Evolutionary conservation across 352 stramenopile genomes (phyloP), one percentile per base, ranked within the genome.

Genomic region (Globisporangium apiculatum): DNA sequence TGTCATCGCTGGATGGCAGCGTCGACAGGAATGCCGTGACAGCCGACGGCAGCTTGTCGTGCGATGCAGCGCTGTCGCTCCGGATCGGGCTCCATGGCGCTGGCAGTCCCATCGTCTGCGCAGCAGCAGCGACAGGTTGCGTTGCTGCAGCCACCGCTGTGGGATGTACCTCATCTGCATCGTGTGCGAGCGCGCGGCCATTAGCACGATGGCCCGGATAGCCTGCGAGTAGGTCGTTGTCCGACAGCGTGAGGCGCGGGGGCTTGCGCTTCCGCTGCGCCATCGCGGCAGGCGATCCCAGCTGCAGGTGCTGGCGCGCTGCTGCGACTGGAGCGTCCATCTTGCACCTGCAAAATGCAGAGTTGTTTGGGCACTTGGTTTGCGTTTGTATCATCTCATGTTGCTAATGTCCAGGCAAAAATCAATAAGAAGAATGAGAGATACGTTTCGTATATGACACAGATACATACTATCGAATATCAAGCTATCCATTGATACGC

Each of bases 171-270:
- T 45, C n/a, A 31, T 9, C 15, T 5, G 24, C 5, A 9, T 10
- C 45, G 45, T 11, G 15, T 12, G 42, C 11, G 11, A 47, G 42
- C 11, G 42, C 42, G 42, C 12, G 18, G 18, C 18, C 18, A 24
- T 24, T 24, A 24, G 18, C 18, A 24, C 18, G 18, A 24, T 24
- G 18, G 18, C 18, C 18, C 18, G 18, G 18, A 24, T 24, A 24
- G 18, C 18, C 18, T 24, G 18, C 18, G 18, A 24, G 18, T 24
- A 24, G 18, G 4, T 31, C 45, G 45, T 35, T 35, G 15, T 54
- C 56, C n/a, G 48, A 10, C 35, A 61, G 40, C 14, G 56, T 61
- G 36, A 61, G 56, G 15, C 56, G 56, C 40, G 56, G 56, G 18
- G 56, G 56, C 56, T 61, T 61, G 45, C 45, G 45, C 56, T 55